phyloP scores from a whole-genome alignment of 2,329 filamentous ascomycete genomes.

The Ilyonectria robusta region DNA sequence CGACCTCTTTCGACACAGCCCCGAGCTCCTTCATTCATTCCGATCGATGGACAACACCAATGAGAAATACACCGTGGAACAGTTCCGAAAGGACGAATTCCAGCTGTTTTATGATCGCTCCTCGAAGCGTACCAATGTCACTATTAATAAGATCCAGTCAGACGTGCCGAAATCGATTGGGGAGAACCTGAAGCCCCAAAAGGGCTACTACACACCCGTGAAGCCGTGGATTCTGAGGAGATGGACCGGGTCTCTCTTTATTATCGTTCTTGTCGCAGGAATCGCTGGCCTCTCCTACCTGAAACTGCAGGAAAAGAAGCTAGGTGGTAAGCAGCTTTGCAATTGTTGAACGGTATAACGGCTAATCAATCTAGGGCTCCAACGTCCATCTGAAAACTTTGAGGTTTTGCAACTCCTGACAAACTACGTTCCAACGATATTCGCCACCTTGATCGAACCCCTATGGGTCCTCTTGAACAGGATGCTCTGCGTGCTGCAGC shows the following conservation, averaged over 20 bases:
- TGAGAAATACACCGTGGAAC: constrained; percentile 20
- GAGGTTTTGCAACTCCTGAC: constrained; percentile 56
- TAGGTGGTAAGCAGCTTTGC: constrained; percentile 37
- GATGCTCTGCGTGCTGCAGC: constrained; percentile 66
- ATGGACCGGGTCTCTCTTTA: constrained; percentile 28
- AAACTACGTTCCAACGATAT: constrained; percentile 67
- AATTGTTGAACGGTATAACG: background rate
- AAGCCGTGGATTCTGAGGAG: constrained; percentile 40
- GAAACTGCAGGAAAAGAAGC: constrained; percentile 37
- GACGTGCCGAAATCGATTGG: background rate
- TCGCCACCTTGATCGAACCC: constrained; percentile 71
- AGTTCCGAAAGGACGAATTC: constrained; percentile 34
- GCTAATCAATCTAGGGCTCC: constrained; percentile 45
- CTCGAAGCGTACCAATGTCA: background rate
- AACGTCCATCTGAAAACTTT: constrained; percentile 49
- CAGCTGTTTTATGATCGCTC: constrained; percentile 13
- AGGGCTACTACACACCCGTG: constrained; percentile 45
- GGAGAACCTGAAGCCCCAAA: background rate
- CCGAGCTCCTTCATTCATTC: constrained; percentile 19
- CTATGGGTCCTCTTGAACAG: constrained; percentile 70
- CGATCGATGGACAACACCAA: constrained; percentile 24
- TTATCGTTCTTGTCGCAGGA: constrained; percentile 30
- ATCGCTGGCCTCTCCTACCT: constrained; percentile 38
- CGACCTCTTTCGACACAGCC: constrained; percentile 39
- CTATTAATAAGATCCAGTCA: background rate